phyloP scores from a whole-genome alignment of 129 eudicot species.

The Daucus carota region DNA sequence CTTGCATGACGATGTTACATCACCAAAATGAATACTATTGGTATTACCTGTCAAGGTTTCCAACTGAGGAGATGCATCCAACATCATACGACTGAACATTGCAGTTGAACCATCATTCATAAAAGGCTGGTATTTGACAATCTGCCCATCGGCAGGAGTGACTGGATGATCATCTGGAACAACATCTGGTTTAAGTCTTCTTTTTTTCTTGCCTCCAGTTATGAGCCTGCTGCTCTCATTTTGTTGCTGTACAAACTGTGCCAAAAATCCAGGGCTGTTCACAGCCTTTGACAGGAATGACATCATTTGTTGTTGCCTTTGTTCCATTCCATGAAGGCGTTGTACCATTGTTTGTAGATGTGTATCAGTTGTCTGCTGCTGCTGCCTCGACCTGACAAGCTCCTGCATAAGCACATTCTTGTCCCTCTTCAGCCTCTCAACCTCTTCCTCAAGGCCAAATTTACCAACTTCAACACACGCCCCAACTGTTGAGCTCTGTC shows the following conservation, averaged over 20 bases:
- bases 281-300: constrained; percentile 20
- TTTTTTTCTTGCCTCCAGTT: constrained; percentile 21
- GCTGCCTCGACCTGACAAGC: constrained; percentile 22
- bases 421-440: constrained; percentile 24
- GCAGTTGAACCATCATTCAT: constrained; percentile 62
- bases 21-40: constrained; percentile 17
- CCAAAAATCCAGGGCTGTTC: constrained; percentile 21
- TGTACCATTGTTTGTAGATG: constrained; percentile 24
- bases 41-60: constrained; percentile 25
- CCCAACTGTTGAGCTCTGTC: constrained; percentile 8
- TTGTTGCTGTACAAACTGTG: constrained; percentile 22
- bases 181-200: constrained; percentile 17
- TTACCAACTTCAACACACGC: constrained; percentile 15
- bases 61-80: constrained; percentile 38
- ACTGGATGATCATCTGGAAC: constrained; percentile 2
- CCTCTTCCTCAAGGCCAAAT: constrained; percentile 20
- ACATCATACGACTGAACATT: constrained; percentile 62
- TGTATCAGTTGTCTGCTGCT: constrained; percentile 21
- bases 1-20: constrained; percentile 22
- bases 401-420: constrained; percentile 27
- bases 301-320: constrained; percentile 26
- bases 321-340: constrained; percentile 26
- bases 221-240: constrained; percentile 18
- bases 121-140: constrained; percentile 70
- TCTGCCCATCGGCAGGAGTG: constrained; percentile 23